A percentile compares a stretch with the other conserved stretches of the same genome.
Evolutionary conservation across 495 filamentous ascomycete species (phyloP).

Genomic region (Gamarada debralockiae): DNA sequence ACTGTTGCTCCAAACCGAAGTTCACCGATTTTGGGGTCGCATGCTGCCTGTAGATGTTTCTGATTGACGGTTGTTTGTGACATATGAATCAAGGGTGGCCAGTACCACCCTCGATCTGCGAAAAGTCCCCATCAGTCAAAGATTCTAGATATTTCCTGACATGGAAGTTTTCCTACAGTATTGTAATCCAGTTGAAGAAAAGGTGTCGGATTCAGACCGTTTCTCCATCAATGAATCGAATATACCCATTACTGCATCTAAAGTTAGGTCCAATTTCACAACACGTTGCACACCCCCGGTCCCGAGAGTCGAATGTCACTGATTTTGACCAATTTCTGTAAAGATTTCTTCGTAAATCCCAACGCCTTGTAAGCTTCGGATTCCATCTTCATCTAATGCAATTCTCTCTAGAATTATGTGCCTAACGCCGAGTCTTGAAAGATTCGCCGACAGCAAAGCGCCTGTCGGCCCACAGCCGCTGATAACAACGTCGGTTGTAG

Average conservation of each 20-base stretch:
- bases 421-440: constrained; percentile 24
- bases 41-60: too few species aligned
- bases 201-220: not conserved
- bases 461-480: constrained; percentile 38
- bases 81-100: constrained; percentile 3
- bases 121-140: not conserved
- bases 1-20: not conserved
- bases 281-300: too few species aligned
- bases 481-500: constrained; percentile 37
- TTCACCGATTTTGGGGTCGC: not conserved
- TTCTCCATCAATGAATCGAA: not conserved
- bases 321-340: not conserved
- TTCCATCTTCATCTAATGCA: constrained; percentile 46
- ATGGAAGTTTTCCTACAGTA: not conserved
- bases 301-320: not conserved
- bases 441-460: constrained; percentile 34
- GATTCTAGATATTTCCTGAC: too few species aligned
- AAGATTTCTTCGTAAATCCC: constrained; percentile 20
- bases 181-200: constrained; percentile 5
- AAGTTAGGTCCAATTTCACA: too few species aligned
- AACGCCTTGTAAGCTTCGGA: constrained; percentile 40
- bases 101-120: constrained; percentile 8
- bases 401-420: constrained; percentile 23
- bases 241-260: not conserved
- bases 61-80: constrained; percentile 1